These are phyloP conservation scores for Colletotrichum ledebouriae DNA, from an alignment of 2,329 filamentous ascomycete genomes.

Conservation along the genomic window DNA sequence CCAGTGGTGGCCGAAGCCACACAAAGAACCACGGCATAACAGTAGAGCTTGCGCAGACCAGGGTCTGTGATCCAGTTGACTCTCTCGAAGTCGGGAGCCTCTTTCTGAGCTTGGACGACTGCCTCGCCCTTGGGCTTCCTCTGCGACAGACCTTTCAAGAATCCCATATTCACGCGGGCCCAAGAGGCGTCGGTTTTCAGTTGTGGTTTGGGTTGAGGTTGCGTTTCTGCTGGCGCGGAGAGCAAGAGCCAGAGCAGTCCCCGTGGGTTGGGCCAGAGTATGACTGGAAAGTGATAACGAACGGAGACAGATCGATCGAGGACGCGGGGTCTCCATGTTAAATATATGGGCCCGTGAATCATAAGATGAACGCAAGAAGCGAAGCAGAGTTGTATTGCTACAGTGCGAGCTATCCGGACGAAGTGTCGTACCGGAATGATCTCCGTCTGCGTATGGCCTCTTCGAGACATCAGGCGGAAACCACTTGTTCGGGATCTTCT, in stretches of 20 bases:
- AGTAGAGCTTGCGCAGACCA: slow-evolving; percentile 69
- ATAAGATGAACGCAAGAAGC: slow-evolving; percentile 28
- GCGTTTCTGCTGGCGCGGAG: slow-evolving; percentile 22
- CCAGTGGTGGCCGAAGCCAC: slow-evolving; percentile 69
- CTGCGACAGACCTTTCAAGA: slow-evolving; percentile 36
- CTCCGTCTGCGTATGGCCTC: no score
- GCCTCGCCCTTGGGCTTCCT: slow-evolving; percentile 39
- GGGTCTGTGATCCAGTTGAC: slow-evolving; percentile 68
- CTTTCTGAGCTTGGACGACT: slow-evolving; percentile 54
- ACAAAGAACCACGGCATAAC: slow-evolving; percentile 64
- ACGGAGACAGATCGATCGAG: neutral
- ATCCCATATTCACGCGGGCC: slow-evolving; percentile 30
- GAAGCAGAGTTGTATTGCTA: slow-evolving; percentile 8
- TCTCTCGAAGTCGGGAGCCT: slow-evolving; percentile 63
- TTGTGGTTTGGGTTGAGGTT: neutral
- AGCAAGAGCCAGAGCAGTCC: slow-evolving; percentile 32
- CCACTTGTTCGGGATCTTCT: slow-evolving; percentile 38
- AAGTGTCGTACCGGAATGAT: slow-evolving; percentile 12
- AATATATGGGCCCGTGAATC: slow-evolving; percentile 37
- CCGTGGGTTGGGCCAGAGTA: slow-evolving; percentile 10
- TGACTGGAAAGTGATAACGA: slow-evolving; percentile 25
- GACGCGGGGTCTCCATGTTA: slow-evolving; percentile 37
- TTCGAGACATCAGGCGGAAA: slow-evolving; percentile 2
- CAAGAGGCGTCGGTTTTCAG: slow-evolving; percentile 15
- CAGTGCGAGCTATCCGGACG: slow-evolving; percentile 28